Base-by-base conservation (phyloP, 2,329 filamentous ascomycete genomes). In the Kalmusia sp. region DNA sequence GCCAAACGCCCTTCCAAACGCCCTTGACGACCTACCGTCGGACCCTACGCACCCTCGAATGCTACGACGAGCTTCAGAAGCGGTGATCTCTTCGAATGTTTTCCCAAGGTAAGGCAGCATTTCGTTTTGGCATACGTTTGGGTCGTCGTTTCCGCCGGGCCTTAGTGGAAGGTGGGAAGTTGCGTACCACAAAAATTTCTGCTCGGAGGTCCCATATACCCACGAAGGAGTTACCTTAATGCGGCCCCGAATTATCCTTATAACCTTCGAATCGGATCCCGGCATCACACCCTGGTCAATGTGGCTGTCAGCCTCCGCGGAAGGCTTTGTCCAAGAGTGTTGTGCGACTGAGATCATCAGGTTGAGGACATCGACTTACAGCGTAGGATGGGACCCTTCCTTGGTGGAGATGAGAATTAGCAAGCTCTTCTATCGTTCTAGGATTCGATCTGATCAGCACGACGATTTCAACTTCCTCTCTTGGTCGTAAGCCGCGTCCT, bases 51-150 rank as follows among this genome's bases (percentile, higher is more conserved):
- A 63, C 50, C 58, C 63, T 49, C 65, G 66, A 40, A 63, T 65
- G 56, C 63, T 68, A 58, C 69, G 70, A 55, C 67, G 69, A 54
- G 65, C 66, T 44, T 72, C 70, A 15, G 69, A 71, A 35, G 67
- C 67, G 9, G 62, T 71, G 14, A 63, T 68, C 47, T 63, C 66
- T 35, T 64, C 64, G 17, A 52, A 59, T 21, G 56, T 58, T 24
- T 69, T 68, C 39, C 65, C 69, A 35, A 69, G 64, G 70, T 72
- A 65, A 55, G 69, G 57, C 40, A 33, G 38, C 25, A 44, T 47
- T 50, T 35, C 27, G 19, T 51, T 49, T 15, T 37, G 14, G 15
- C 28, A 34, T 41, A 22, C 38, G 33, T 19, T 40, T 17, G 25
- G 30, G 22, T 24, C 24, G 30, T 11, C 27, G 12, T 24, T 40